Evolutionary conservation across 768 basidiomycete species (phyloP).

Genomic region (Lactarius akahatsu): DNA sequence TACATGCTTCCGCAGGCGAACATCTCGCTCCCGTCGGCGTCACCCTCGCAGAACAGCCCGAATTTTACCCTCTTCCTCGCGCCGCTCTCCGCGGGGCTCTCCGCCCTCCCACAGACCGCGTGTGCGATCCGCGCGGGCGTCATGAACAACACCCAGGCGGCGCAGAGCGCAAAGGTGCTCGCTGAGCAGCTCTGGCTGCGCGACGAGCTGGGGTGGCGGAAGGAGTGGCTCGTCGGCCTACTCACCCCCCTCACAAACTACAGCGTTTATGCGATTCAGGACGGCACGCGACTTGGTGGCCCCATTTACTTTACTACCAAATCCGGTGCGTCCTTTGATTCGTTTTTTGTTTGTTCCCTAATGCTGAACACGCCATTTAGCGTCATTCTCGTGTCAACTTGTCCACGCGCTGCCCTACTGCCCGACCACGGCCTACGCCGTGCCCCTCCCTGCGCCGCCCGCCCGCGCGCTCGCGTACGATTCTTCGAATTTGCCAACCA

Average conservation of each 20-base stretch:
- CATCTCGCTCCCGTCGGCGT: constrained; percentile 42
- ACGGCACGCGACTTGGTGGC: constrained; percentile 55
- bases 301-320: constrained; percentile 77
- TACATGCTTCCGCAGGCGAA: constrained; percentile 69
- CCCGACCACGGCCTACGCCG: constrained; percentile 64
- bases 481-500: constrained; percentile 48
- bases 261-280: constrained; percentile 65
- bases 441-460: constrained; percentile 60
- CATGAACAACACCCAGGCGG: constrained; percentile 31
- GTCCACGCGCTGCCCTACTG: constrained; percentile 74
- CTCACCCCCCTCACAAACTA: constrained; percentile 72
- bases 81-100: constrained; percentile 45
- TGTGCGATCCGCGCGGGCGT: constrained; percentile 49
- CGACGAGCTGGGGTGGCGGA: constrained; percentile 59
- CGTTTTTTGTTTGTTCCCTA: neutral
- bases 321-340: constrained; percentile 38
- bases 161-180: constrained; percentile 33
- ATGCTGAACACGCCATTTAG: constrained; percentile 36
- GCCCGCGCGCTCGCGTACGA: constrained; percentile 46
- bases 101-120: constrained; percentile 52
- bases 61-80: constrained; percentile 58
- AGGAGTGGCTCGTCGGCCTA: constrained; percentile 63
- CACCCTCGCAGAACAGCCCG: constrained; percentile 40
- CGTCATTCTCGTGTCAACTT: constrained; percentile 66
- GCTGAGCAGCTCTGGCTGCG: constrained; percentile 57